phyloP scores from a whole-genome alignment of 2,329 filamentous ascomycete genomes.

The Aphanoascus verrucosus region DNA sequence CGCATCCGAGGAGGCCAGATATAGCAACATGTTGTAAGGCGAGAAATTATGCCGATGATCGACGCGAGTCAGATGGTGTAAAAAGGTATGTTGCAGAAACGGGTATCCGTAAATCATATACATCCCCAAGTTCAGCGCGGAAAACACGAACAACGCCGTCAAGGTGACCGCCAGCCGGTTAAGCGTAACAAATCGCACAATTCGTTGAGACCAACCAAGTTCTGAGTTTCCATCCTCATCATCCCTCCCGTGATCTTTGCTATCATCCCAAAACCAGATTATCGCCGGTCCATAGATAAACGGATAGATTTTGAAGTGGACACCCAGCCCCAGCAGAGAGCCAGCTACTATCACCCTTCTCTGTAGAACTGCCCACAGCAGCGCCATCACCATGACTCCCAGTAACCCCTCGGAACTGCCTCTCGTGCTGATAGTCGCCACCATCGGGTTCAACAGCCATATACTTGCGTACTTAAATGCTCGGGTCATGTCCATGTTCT shows the following conservation, averaged over 20 bases:
- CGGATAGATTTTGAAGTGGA: slow-evolving; percentile 98
- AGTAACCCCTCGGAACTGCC: slow-evolving; percentile 88
- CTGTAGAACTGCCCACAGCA: slow-evolving; percentile 71
- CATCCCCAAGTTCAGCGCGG: slow-evolving; percentile 65
- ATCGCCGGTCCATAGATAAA: slow-evolving; percentile 74
- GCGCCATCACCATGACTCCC: slow-evolving; percentile 68
- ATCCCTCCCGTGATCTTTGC: slow-evolving; percentile 14
- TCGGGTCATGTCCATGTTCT: slow-evolving; percentile 40
- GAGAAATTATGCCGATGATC: slow-evolving; percentile 99
- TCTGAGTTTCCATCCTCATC: background rate
- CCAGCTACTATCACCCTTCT: slow-evolving; percentile 57
- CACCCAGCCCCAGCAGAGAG: slow-evolving; percentile 63
- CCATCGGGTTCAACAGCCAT: slow-evolving; percentile 97
- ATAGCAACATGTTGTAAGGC: slow-evolving; percentile 84
- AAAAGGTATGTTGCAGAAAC: slow-evolving; percentile 81
- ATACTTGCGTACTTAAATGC: slow-evolving; percentile 71
- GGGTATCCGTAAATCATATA: slow-evolving; percentile 64
- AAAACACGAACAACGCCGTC: slow-evolving; percentile 62
- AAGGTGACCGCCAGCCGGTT: slow-evolving; percentile 33
- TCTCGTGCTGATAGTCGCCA: slow-evolving; percentile 88
- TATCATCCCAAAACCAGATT: slow-evolving; percentile 34
- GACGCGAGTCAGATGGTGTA: slow-evolving; percentile 84
- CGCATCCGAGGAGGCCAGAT: slow-evolving; percentile 62
- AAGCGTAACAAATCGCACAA: slow-evolving; percentile 28
- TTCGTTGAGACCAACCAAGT: slow-evolving; percentile 4